Conservation (phyloP, 1,139 yeast genomes). For the Magnusiomyces tetraspermus region DNA sequence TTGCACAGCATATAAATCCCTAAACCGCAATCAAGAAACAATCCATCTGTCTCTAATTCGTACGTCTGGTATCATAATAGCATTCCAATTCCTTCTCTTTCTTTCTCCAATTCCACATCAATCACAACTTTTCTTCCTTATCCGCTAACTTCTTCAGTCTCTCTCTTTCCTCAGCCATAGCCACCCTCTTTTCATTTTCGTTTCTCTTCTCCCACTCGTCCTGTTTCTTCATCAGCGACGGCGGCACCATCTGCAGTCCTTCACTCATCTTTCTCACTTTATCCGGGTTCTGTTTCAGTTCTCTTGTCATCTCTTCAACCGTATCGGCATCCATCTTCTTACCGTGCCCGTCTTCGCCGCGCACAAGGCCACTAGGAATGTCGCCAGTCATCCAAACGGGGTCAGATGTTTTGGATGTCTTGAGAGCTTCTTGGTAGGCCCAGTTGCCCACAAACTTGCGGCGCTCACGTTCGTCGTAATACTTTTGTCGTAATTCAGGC, state of each 20-base stretch:
- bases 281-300: slow-evolving; percentile 6
- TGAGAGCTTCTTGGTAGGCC: slow-evolving; percentile 11
- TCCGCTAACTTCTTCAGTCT: slow-evolving; percentile 26
- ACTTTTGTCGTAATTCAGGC: slow-evolving; percentile 72
- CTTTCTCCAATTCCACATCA: no score
- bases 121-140: slow-evolving; percentile 20
- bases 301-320: neutral
- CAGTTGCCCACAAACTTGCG: slow-evolving; percentile 16
- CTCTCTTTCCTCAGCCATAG: slow-evolving; percentile 31
- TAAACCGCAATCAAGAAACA: no score
- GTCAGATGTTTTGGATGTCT: slow-evolving; percentile 10
- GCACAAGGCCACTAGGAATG: slow-evolving; percentile 13
- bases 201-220: slow-evolving; percentile 9
- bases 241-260: slow-evolving; percentile 10
- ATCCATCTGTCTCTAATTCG: no score
- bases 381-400: slow-evolving; percentile 17
- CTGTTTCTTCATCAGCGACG: slow-evolving; percentile 5
- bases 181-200: slow-evolving; percentile 53
- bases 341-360: slow-evolving; percentile 15
- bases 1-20: no score
- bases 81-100: no score
- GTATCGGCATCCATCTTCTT: neutral
- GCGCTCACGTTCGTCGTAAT: slow-evolving; percentile 51
- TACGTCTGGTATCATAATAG: no score
- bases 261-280: neutral